Evolutionary conservation across 2,329 filamentous ascomycete species (phyloP).

Genomic region (Microdochium nivale): DNA sequence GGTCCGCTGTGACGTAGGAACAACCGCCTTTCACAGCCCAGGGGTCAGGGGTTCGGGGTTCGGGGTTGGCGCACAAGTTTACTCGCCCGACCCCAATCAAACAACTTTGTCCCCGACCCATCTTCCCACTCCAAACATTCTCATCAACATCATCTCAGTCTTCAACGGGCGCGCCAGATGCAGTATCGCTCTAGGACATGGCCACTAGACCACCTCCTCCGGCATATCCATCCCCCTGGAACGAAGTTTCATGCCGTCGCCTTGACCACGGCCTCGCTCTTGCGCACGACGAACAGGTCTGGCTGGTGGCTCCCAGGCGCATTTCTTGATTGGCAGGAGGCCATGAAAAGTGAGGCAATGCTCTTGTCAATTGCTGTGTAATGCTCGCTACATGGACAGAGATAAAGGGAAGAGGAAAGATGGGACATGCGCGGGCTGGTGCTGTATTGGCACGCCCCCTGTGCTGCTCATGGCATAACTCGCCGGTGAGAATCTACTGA

Average conservation of each 20-base stretch:
- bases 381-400: background rate
- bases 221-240: background rate
- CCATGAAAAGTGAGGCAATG: background rate
- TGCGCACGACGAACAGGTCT: background rate
- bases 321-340: background rate
- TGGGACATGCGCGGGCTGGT: background rate
- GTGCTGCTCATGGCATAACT: too few relatives aligned
- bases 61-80: too few relatives aligned
- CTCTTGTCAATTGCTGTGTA: background rate
- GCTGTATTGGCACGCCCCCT: too few relatives aligned
- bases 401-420: background rate
- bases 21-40: too few relatives aligned
- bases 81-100: too few relatives aligned
- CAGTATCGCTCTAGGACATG: too few relatives aligned
- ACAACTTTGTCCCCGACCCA: too few relatives aligned
- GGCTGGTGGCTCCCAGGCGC: background rate
- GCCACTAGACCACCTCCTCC: background rate
- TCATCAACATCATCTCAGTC: too few relatives aligned
- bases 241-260: background rate
- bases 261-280: background rate
- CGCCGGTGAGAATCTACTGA: conserved; percentile 26
- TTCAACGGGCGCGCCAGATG: too few relatives aligned
- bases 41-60: too few relatives aligned
- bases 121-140: too few relatives aligned
- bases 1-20: too few relatives aligned